Conservation (phyloP, 306 rosid genomes). For the Urtica urens region DNA sequence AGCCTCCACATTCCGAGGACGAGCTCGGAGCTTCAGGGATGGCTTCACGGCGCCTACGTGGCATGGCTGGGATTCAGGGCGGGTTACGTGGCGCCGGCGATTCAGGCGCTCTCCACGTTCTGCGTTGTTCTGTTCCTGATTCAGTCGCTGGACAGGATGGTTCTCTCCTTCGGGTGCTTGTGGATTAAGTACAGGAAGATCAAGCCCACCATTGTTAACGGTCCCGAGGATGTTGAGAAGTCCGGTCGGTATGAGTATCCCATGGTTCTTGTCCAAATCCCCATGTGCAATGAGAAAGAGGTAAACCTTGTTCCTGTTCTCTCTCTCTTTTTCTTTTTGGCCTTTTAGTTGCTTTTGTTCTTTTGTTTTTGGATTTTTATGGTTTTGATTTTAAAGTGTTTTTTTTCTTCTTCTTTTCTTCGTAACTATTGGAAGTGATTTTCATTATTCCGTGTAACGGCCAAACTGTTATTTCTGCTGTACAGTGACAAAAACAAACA, state of each 20-base stretch:
- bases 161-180: slow-evolving; percentile 75
- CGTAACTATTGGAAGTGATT: not conserved
- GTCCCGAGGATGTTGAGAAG: slow-evolving; percentile 60
- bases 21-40: slow-evolving; percentile 54
- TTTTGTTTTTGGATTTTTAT: not conserved
- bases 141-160: slow-evolving; percentile 72
- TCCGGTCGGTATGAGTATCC: slow-evolving; percentile 41
- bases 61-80: slow-evolving; percentile 74
- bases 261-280: slow-evolving; percentile 87
- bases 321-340: not conserved
- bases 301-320: slow-evolving; percentile 23
- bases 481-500: not conserved
- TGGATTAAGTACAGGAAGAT: slow-evolving; percentile 75
- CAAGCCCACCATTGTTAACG: slow-evolving; percentile 50
- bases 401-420: not conserved
- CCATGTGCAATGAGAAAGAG: slow-evolving; percentile 95
- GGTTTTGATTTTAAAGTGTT: not conserved
- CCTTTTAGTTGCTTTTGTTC: not conserved
- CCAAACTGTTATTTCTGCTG: not conserved
- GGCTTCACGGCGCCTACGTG: slow-evolving; percentile 56
- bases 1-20: slow-evolving; percentile 59
- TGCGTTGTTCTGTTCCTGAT: slow-evolving; percentile 77
- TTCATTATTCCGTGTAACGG: not conserved
- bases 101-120: slow-evolving; percentile 67
- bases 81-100: slow-evolving; percentile 65